Base-by-base conservation (phyloP, 1,284 basidiomycete genomes). In the Papiliotrema nemorosa region DNA sequence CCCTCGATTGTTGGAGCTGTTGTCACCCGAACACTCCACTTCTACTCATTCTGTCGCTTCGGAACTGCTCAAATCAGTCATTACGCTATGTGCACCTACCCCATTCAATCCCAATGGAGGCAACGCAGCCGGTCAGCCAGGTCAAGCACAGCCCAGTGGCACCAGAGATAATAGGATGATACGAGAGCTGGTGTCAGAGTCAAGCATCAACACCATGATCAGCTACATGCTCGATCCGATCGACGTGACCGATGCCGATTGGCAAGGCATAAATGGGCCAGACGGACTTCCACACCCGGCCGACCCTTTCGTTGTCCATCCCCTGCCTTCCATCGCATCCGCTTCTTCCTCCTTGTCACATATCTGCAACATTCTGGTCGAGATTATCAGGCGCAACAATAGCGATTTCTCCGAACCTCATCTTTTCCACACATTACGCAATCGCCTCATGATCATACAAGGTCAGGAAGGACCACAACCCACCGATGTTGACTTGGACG, bases 391-490 rank as follows among this genome's bases (percentile, higher is more conserved):
- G 49, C 93, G 97, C 73, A 98, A 98, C 76, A 98, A 98, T 74
- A 94, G 92, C 47, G 94, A 99, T 72, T 97, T 93, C 72, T 94
- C 96, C 67, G 96, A 99, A 76, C 94, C 93, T 14, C 96, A 94
- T 72, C 81, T 97, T n/a, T 96, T 97, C 77, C 91, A 97, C 70
- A 92, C 90, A 1, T 77, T 97, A 38, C 85, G 92, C 44, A 91
- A 93, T 69, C 83, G 90, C 42, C 81, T 97, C 26, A 91, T 96
- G 58, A 84, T 86, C 52, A 81, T 91, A 5, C 65, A 62, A 33
- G 60, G 59, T 47, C 53, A 62, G 49, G 24, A 54, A 3, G 49
- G 48, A 9, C 49, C 54, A 1, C 54, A 47, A 27, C 50, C 51
- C 13, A 39, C 31, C 31, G 35, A 37, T 12, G 39, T 36, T 9